Evolutionary conservation across 106 monocot species (phyloP), one percentile per base, ranked within the genome.

Genomic region (Hemerocallis citrina): DNA sequence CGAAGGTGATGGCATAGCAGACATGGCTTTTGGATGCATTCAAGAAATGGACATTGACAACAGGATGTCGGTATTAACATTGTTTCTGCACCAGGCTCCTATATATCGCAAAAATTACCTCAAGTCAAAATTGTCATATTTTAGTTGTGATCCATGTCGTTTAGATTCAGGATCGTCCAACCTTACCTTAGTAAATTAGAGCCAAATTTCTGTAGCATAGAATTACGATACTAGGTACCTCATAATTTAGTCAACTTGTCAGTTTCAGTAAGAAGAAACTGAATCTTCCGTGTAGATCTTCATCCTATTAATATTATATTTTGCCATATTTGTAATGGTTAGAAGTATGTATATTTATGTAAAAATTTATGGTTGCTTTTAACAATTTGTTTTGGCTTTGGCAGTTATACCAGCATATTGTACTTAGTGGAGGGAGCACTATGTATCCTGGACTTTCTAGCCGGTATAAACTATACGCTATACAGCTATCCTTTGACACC

Each of bases 401-500:
- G 64, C 81, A 93, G 93, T 79, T 93, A 11, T 93, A 93, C 74
- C 89, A 93, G 64, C 93, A 93, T 68, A 93, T 93, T 68, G 93
- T 93, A 69, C 79, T 93, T 0, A 93, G 93, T 77, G 93, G 93
- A 50, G 89, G 93, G 56, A 93, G 93, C 69, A 93, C 96, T 36
- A 96, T 96, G 96, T 96, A 96, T 79, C 96, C 96, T 75, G 96
- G 96, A 69, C 72, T 96, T 54, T 87, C 96, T 13, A 96, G 96
- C 68, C 81, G 96, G 96, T 96, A 84, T 36, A 46, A 52, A 35
- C 9, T 19, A 48, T 48, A 3, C 42, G 11, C 9, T 47, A 6
- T 36, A 8, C 34, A 2, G 4, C 34, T 35, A 57, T 54, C n/a
- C n/a, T n/a, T n/a, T n/a, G n/a, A n/a, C n/a, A n/a, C n/a, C n/a